A percentile compares a stretch with the other conserved stretches of the same genome.
Conservation (phyloP, 2,329 filamentous ascomycete genomes). For the Apiospora arundinis region DNA sequence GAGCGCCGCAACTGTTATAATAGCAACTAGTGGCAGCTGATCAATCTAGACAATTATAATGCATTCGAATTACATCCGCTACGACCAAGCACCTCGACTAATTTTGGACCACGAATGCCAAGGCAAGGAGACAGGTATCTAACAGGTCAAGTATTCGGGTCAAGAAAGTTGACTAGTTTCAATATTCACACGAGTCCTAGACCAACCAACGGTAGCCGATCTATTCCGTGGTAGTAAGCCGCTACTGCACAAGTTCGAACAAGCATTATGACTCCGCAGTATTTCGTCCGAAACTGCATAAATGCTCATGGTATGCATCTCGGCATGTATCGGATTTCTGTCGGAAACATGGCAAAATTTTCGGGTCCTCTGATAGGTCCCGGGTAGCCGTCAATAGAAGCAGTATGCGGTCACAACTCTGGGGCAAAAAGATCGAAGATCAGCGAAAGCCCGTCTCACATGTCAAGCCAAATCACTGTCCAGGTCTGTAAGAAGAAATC, state of each 20-base stretch:
- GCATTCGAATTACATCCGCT: too few relatives aligned
- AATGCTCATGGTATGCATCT: not conserved
- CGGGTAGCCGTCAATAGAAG: too few relatives aligned
- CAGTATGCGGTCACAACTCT: not conserved
- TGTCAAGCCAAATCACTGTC: not conserved
- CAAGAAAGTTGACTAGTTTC: too few relatives aligned
- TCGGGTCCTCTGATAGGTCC: not conserved
- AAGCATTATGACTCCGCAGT: constrained; percentile 10
- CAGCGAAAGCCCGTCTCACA: not conserved
- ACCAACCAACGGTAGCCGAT: not conserved
- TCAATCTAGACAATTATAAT: too few relatives aligned
- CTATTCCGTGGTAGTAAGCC: not conserved
- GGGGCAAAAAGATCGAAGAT: not conserved
- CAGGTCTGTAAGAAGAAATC: not conserved
- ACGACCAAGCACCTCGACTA: too few relatives aligned
- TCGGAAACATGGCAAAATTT: constrained; percentile 11
- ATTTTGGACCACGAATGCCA: too few relatives aligned
- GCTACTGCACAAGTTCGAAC: constrained; percentile 3
- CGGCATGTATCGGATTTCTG: constrained; percentile 14
- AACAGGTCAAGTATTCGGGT: too few relatives aligned
- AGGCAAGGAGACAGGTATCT: too few relatives aligned
- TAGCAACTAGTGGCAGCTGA: too few relatives aligned
- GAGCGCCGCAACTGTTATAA: too few relatives aligned
- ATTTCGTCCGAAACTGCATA: constrained; percentile 12
- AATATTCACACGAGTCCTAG: too few relatives aligned